These are phyloP conservation scores for Tylopilus intermedius DNA, from an alignment of 768 basidiomycete genomes.

Conservation along the genomic window DNA sequence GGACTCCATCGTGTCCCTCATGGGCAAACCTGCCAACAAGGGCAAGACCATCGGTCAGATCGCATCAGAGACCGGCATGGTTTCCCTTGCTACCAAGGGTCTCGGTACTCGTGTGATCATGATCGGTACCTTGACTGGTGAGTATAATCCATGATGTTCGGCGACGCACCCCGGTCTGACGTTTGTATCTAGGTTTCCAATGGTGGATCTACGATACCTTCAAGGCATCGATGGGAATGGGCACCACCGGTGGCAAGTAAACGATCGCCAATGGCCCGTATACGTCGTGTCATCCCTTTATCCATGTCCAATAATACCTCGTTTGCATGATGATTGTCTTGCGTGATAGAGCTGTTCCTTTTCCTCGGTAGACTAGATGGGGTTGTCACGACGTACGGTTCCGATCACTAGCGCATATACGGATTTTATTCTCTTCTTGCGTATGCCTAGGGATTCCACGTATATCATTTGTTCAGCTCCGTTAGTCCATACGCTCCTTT, in stretches of 20 bases:
- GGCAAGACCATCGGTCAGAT: conserved; percentile 74
- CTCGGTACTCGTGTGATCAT: conserved; percentile 83
- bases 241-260: conserved; percentile 87
- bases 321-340: conserved; percentile 13
- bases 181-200: conserved; percentile 59
- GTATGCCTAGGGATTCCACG: background rate
- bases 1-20: conserved; percentile 87
- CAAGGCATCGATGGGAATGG: conserved; percentile 79
- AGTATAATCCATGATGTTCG: conserved; percentile 2
- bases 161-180: conserved; percentile 1
- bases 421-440: background rate
- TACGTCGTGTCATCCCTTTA: background rate
- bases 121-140: conserved; percentile 60
- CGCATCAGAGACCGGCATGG: conserved; percentile 63
- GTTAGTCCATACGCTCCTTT: background rate
- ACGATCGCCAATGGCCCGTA: background rate
- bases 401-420: background rate
- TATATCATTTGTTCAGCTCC: background rate
- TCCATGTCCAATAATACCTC: conserved; percentile 8
- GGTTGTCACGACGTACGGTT: background rate
- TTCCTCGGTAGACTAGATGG: conserved; percentile 13
- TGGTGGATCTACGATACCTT: conserved; percentile 93
- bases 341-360: conserved; percentile 6
- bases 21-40: conserved; percentile 85
- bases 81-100: conserved; percentile 72